Conservation (phyloP, 768 basidiomycete genomes). For the Galerina marginata region DNA sequence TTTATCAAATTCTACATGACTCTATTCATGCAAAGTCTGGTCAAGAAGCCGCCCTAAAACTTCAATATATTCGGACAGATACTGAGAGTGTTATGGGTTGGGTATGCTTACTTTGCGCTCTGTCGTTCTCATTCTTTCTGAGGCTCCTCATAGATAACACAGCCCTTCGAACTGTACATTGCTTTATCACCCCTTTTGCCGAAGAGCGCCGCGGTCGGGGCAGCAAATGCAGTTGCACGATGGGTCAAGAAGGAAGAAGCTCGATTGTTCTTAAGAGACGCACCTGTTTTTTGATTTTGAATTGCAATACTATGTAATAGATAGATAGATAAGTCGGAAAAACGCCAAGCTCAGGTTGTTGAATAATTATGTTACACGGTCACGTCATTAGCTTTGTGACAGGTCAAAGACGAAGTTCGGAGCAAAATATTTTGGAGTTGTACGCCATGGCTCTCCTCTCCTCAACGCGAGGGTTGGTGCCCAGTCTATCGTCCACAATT, state of each 20-base stretch:
- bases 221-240: conserved; percentile 86
- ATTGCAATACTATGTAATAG: background rate
- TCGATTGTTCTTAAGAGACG: conserved; percentile 82
- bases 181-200: conserved; percentile 82
- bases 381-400: background rate
- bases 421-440: too few relatives aligned
- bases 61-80: conserved; percentile 86
- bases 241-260: conserved; percentile 94
- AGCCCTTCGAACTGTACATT: conserved; percentile 91
- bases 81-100: conserved; percentile 93
- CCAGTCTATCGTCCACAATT: conserved; percentile 29
- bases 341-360: background rate
- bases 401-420: too few relatives aligned
- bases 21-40: conserved; percentile 90
- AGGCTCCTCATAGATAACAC: conserved; percentile 70
- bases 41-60: conserved; percentile 77
- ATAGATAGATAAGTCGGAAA: too few relatives aligned
- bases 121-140: conserved; percentile 2
- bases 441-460: conserved; percentile 15
- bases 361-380: background rate
- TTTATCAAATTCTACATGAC: conserved; percentile 90
- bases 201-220: conserved; percentile 85
- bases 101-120: conserved; percentile 56
- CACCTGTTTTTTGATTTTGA: conserved; percentile 72
- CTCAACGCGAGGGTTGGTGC: conserved; percentile 19